A percentile compares a stretch with the other conserved stretches of the same genome.
These are phyloP conservation scores for Yamagishiella unicocca DNA, from an alignment of 139 green algal genomes.

Conservation along the genomic window DNA sequence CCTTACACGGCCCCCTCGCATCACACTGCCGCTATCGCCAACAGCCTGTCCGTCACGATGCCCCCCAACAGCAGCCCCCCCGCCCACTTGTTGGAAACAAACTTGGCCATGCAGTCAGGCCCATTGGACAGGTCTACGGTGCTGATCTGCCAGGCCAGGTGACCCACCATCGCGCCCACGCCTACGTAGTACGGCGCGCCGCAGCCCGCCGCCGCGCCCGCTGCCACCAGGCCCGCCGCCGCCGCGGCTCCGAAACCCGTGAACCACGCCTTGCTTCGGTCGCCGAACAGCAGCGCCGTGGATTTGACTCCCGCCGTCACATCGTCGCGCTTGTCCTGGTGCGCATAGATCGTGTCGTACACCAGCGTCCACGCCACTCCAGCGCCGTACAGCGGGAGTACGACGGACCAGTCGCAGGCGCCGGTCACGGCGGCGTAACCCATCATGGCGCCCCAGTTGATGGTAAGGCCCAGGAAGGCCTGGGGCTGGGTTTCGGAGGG, in stretches of 20 bases:
- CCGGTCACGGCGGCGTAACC: conserved; percentile 90
- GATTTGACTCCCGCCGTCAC: conserved; percentile 88
- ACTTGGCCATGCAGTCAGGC: conserved; percentile 89
- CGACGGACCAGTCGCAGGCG: conserved; percentile 75
- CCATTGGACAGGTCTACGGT: conserved; percentile 79
- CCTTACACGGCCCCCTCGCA: no score
- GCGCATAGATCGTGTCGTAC: conserved; percentile 99
- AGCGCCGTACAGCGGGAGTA: conserved; percentile 89
- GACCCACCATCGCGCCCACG: conserved; percentile 62
- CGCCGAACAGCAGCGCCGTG: conserved; percentile 88
- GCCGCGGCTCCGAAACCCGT: conserved; percentile 67
- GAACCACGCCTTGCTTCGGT: conserved; percentile 70
- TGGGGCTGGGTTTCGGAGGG: conserved; percentile 80
- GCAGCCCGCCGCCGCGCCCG: conserved; percentile 53
- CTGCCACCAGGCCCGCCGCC: conserved; percentile 47
- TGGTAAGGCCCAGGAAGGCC: conserved; percentile 93
- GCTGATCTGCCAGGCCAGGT: conserved; percentile 85
- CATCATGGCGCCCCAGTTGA: conserved; percentile 98
- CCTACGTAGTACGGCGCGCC: conserved; percentile 57
- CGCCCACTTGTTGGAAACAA: conserved; percentile 92
- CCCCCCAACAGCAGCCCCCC: conserved; percentile 85
- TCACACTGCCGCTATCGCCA: conserved; percentile 17
- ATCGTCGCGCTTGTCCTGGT: conserved; percentile 97
- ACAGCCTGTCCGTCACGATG: conserved; percentile 82
- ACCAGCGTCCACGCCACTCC: conserved; percentile 94